Percentiles rank a stretch among this genome's conserved stretches.
Evolutionary conservation across 192 early-diverging fungal genomes (phyloP).

Genomic region (Podila minutissima): DNA sequence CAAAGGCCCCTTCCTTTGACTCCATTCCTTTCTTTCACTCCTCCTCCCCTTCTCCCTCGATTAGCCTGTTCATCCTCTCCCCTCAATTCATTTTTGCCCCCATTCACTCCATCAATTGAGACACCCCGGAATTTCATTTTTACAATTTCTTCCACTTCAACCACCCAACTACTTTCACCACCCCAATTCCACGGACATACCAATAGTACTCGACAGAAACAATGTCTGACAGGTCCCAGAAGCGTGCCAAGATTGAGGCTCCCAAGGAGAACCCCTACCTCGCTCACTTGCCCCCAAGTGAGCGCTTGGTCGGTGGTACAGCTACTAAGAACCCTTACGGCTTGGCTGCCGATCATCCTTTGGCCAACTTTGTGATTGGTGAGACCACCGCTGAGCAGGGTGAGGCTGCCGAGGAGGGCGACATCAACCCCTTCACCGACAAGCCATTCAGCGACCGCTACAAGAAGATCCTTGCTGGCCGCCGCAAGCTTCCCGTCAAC

Average conservation of each 20-base stretch:
- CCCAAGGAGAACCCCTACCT: conserved; percentile 64
- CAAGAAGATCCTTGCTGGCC: conserved; percentile 83
- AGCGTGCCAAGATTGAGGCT: conserved; percentile 37
- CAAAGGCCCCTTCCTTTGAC: too few relatives aligned
- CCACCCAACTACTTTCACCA: too few relatives aligned
- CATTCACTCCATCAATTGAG: too few relatives aligned
- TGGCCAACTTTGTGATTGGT: conserved; percentile 70
- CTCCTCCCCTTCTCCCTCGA: too few relatives aligned
- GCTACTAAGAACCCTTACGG: conserved; percentile 15
- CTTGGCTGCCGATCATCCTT: conserved; percentile 24
- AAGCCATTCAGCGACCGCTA: conserved; percentile 85
- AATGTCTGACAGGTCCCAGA: conserved; percentile 48
- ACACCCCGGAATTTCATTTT: too few relatives aligned
- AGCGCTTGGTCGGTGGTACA: conserved; percentile 32
- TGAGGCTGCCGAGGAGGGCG: conserved; percentile 77
- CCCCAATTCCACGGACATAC: too few relatives aligned
- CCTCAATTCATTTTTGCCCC: too few relatives aligned
- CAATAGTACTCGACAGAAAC: not conserved
- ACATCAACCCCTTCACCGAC: conserved; percentile 83
- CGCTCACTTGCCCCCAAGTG: conserved; percentile 54
- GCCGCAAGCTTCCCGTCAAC: conserved; percentile 93
- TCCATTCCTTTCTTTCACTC: too few relatives aligned
- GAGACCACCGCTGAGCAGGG: conserved; percentile 90
- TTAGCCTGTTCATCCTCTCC: too few relatives aligned
- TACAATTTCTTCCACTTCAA: too few relatives aligned